Conservation (phyloP, 2,329 filamentous ascomycete genomes). For the Calonectria leucothoes region DNA sequence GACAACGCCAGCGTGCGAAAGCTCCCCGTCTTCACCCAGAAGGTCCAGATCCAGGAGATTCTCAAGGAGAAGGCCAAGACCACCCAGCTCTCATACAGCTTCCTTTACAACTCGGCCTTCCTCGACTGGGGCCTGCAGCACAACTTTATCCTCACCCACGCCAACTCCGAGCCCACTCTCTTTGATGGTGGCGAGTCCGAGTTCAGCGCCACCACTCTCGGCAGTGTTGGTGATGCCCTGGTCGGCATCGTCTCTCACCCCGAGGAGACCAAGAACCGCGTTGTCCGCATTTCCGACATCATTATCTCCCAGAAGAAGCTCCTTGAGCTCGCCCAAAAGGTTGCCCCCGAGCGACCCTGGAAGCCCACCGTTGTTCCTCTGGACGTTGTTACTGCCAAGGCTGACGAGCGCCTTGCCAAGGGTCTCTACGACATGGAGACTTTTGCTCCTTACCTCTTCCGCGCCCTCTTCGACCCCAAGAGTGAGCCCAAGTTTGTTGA, state of each 20-base stretch:
- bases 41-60: slow-evolving; percentile 56
- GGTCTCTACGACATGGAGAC: slow-evolving; percentile 44
- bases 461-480: slow-evolving; percentile 45
- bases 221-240: slow-evolving; percentile 59
- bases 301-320: slow-evolving; percentile 59
- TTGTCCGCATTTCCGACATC: slow-evolving; percentile 58
- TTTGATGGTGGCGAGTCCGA: slow-evolving; percentile 61
- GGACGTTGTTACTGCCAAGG: slow-evolving; percentile 40
- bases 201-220: slow-evolving; percentile 62
- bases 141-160: slow-evolving; percentile 56
- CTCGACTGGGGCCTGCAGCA: slow-evolving; percentile 50
- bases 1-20: slow-evolving; percentile 45
- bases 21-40: slow-evolving; percentile 64
- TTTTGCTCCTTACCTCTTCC: slow-evolving; percentile 47
- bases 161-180: slow-evolving; percentile 53
- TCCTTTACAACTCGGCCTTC: slow-evolving; percentile 47
- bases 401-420: slow-evolving; percentile 46
- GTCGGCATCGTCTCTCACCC: slow-evolving; percentile 60
- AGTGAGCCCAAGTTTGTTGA: slow-evolving; percentile 50
- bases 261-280: slow-evolving; percentile 64
- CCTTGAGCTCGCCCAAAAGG: slow-evolving; percentile 59
- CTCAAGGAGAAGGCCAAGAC: slow-evolving; percentile 54
- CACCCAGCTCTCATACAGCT: slow-evolving; percentile 48
- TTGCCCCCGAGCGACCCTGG: slow-evolving; percentile 59
- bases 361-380: slow-evolving; percentile 52